Evolutionary conservation across 768 basidiomycete genomes (phyloP), one percentile per base, ranked within the genome.

Genomic region (Multifurca ochricompacta): DNA sequence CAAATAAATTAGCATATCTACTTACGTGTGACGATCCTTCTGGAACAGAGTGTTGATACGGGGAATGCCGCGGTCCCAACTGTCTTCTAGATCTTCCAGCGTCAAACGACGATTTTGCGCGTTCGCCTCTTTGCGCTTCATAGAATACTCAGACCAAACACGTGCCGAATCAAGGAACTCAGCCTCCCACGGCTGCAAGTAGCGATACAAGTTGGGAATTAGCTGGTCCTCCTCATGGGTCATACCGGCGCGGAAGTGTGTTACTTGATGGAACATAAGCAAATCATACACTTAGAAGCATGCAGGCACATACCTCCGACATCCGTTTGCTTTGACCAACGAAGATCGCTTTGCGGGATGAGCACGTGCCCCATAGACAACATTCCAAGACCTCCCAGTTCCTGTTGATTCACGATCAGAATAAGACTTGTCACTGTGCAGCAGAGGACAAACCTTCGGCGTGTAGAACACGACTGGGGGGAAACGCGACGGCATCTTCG

Each of bases 101-200:
- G 96, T 99, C 51, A 99, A 77, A 14, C 96, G 85, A 52, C 95
- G 86, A 71, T 98, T 97, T 68, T 96, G 92, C 1, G 96, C 95
- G 60, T 93, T 96, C n/a, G 96, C 96, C 67, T 99, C 96, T 69
- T 98, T 98, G 63, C 96, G 76, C 77, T 98, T 99, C 92, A 97
- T 90, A 0, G 95, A 94, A 69, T 99, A 99, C 69, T 99, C 96
- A 0, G 87, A 91, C 96, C 96, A 99, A 36, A 99, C 96, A 63
- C 96, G 91, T 36, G 94, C 94, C 2, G 94, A 97, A 66, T 99
- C 96, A 56, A 96, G 69, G 75, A 99, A 97, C 67, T 97, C 94
- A 0, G 93, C 90, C 67, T 95, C 91, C 94, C 94, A 97, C 9
- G 94, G 93, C 63, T 95, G 91, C 11, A 96, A 77, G 69, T 98